Evolutionary conservation across 805 yeast species (phyloP).

Genomic region (Myxozyma melibiosi): DNA sequence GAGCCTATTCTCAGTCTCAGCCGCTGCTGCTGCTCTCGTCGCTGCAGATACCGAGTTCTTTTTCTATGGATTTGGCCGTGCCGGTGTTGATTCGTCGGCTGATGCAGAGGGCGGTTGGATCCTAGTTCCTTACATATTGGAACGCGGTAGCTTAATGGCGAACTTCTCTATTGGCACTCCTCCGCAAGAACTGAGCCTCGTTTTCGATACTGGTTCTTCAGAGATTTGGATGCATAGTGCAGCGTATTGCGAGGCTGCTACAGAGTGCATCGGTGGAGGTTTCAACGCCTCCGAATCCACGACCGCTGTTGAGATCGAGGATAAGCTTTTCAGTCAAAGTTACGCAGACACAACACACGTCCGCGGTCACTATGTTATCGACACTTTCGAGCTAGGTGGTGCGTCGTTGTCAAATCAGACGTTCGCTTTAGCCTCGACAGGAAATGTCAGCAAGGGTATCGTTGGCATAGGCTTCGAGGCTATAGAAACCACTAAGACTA

Average conservation of each 20-base stretch:
- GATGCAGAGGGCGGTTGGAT: too few species aligned
- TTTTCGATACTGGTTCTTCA: conserved; percentile 74
- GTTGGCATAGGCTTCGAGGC: conserved; percentile 46
- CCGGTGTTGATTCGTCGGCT: too few species aligned
- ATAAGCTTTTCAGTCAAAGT: conserved; percentile 44
- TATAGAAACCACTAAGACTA: conserved; percentile 37
- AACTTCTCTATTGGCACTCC: conserved; percentile 67
- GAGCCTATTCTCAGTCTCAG: too few species aligned
- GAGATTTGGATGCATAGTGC: conserved; percentile 60
- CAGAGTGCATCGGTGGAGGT: too few species aligned
- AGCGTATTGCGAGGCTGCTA: too few species aligned
- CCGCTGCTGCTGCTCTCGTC: too few species aligned
- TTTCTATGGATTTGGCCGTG: too few species aligned
- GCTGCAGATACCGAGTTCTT: too few species aligned
- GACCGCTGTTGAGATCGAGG: too few species aligned
- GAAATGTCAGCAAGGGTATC: conserved; percentile 62
- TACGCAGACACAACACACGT: conserved; percentile 55
- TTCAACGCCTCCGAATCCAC: too few species aligned
- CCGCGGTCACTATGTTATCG: conserved; percentile 63
- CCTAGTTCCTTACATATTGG: too few species aligned
- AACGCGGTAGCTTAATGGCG: too few species aligned
- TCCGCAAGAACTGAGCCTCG: conserved; percentile 52
- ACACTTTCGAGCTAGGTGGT: conserved; percentile 56
- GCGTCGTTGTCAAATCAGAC: conserved; percentile 54
- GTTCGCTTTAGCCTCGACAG: conserved; percentile 70